Conservation (phyloP, 2,329 filamentous ascomycete genomes). For the Colletotrichum sp. region DNA sequence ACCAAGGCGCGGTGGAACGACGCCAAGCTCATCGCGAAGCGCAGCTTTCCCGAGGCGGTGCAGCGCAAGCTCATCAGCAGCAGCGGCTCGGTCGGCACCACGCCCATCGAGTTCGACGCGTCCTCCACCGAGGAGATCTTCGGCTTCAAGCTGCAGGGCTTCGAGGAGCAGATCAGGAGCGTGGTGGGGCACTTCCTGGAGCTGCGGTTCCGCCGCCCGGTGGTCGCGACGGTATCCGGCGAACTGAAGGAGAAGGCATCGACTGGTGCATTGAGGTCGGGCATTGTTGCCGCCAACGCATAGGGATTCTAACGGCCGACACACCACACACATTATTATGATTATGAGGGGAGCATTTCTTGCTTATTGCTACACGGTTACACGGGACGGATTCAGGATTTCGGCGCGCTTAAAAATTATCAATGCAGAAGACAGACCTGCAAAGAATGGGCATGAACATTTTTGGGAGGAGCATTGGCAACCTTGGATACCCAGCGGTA, state of each 20-base stretch:
- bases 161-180: constrained; percentile 38
- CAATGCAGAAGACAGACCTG: not conserved
- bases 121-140: constrained; percentile 35
- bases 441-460: not conserved
- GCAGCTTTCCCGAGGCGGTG: constrained; percentile 26
- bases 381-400: not conserved
- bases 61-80: constrained; percentile 9
- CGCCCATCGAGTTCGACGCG: constrained; percentile 26
- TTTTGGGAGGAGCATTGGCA: not conserved
- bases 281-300: not conserved
- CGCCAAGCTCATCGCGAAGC: constrained; percentile 38
- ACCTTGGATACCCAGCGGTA: not conserved
- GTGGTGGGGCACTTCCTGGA: constrained; percentile 38
- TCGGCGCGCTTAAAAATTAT: not conserved
- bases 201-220: constrained; percentile 22
- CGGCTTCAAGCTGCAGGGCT: constrained; percentile 34
- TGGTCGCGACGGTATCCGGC: not conserved
- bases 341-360: not conserved
- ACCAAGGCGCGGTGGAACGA: constrained; percentile 38
- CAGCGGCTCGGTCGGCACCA: constrained; percentile 3
- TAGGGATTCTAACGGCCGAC: not conserved
- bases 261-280: not conserved
- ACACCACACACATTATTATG: not conserved
- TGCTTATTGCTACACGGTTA: too few species aligned
- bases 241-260: not conserved